Percentiles rank a stretch among this genome's conserved stretches.
phyloP scores from a whole-genome alignment of 2,329 filamentous ascomycete genomes.

The Pseudogymnoascus sp. region DNA sequence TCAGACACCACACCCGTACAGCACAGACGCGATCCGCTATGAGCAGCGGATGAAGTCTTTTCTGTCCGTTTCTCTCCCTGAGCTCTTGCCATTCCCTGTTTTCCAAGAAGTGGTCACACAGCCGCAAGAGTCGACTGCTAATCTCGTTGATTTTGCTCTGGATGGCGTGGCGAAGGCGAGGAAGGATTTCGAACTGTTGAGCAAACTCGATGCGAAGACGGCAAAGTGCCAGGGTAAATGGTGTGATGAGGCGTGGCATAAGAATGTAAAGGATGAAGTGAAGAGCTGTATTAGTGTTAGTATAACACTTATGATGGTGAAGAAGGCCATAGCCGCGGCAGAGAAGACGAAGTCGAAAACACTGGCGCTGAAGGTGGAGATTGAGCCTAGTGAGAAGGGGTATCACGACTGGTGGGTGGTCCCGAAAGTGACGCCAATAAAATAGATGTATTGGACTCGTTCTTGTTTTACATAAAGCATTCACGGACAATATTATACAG shows the following conservation, averaged over 20 bases:
- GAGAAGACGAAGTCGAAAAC: constrained; percentile 19
- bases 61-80: constrained; percentile 48
- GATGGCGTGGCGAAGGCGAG: constrained; percentile 33
- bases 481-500: neutral
- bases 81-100: constrained; percentile 46
- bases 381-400: constrained; percentile 44
- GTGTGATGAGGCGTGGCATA: constrained; percentile 51
- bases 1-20: constrained; percentile 41
- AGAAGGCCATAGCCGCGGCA: constrained; percentile 43
- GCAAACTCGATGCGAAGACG: constrained; percentile 42
- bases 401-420: constrained; percentile 62
- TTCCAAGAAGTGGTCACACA: constrained; percentile 39
- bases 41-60: constrained; percentile 67
- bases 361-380: constrained; percentile 38
- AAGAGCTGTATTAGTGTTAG: constrained; percentile 64
- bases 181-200: constrained; percentile 48
- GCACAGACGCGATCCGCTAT: constrained; percentile 49
- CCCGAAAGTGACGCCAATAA: constrained; percentile 31
- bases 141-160: constrained; percentile 28
- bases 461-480: neutral
- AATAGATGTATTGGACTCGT: neutral
- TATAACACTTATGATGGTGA: constrained; percentile 53
- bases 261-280: constrained; percentile 50
- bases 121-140: constrained; percentile 28
- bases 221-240: constrained; percentile 45